phyloP scores from a whole-genome alignment of 2,329 filamentous ascomycete genomes.

The Curvularia eragrostidis region DNA sequence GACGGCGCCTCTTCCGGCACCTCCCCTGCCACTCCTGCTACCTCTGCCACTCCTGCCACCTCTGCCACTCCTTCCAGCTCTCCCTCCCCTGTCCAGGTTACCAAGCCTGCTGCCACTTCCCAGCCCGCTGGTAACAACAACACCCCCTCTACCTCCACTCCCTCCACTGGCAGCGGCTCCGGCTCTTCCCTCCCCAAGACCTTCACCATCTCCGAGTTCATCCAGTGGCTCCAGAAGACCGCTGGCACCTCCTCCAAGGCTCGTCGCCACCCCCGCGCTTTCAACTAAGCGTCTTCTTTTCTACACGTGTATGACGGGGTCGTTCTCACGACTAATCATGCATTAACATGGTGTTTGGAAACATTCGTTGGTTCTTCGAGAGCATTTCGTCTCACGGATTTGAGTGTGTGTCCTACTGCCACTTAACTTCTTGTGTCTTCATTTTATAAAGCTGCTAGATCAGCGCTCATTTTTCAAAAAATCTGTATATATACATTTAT shows the following conservation, averaged over 20 bases:
- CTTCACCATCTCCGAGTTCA: constrained; percentile 42
- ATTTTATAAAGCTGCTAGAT: constrained; percentile 17
- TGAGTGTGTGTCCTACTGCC: constrained; percentile 2
- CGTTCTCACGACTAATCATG: constrained; percentile 3
- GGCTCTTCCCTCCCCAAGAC: constrained; percentile 31
- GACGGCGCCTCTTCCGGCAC: constrained; percentile 29
- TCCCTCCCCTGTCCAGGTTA: constrained; percentile 7
- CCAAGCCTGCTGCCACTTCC: constrained; percentile 16
- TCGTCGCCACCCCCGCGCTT: constrained; percentile 50
- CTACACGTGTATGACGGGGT: not conserved
- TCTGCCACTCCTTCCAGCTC: constrained; percentile 9
- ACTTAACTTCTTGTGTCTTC: constrained; percentile 4
- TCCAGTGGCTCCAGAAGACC: constrained; percentile 37
- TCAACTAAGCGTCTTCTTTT: constrained; percentile 38
- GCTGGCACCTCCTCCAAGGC: constrained; percentile 29
- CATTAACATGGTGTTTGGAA: constrained; percentile 17
- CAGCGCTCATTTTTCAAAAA: constrained; percentile 14
- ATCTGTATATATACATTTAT: constrained; percentile 5
- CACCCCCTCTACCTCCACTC: constrained; percentile 16
- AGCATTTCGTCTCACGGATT: constrained; percentile 17
- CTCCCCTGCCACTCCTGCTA: constrained; percentile 15
- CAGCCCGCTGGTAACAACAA: constrained; percentile 2
- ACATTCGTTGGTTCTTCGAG: constrained; percentile 16
- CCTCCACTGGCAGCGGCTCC: constrained; percentile 21
- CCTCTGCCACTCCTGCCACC: constrained; percentile 9